Base-by-base conservation (phyloP, 192 early-diverging fungal genomes). In the Backusella parvicylindrica region DNA sequence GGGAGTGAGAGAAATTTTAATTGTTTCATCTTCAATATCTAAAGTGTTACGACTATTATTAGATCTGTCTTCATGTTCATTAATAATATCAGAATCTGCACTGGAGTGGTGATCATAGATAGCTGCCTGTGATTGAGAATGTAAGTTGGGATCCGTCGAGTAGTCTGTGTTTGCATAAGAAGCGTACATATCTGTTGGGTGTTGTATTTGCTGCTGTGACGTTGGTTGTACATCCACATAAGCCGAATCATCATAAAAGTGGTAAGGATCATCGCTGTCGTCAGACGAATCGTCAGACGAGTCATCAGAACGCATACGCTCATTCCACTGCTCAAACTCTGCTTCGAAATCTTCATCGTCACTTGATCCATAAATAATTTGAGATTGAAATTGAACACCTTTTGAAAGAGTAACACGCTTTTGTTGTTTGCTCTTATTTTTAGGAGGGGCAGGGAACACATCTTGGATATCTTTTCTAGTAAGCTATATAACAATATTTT, bases 1-100 rank as follows among this genome's bases (percentile, higher is more conserved):
- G 0, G 86, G 86, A 13, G 86, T 87, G 15, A 87, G 75, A 2
- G 86, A 87, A 26, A 87, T 84, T 71, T 85, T 85, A 50, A 84
- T 84, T 0, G 86, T 84, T 68, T 86, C 85, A 35, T 75, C 72
- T 26, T 73, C 72, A 12, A 70, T 40, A 12, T 21, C 67, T 23
- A 66, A 28, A 26, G 71, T 65, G 47, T 78, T 23, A 30, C 30
- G 43, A 66, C 15, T 66, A 35, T 66, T 33, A 33, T 66, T 66
- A 35, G 18, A 33, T 35, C 33, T 18, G n/a, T 66, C 73, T 41
- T 43, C 50, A 21, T 32, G 21, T 31, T 72, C 53, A 63, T 63
- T 72, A 23, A 72, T 72, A 30, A 72, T 60, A 60, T 72, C 68
- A 5, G 68, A 70, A 70, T 70, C 68, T 40, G 35, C 41, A 47